Conservation (phyloP, 2,329 filamentous ascomycete species). For the Zalaria obscura region DNA sequence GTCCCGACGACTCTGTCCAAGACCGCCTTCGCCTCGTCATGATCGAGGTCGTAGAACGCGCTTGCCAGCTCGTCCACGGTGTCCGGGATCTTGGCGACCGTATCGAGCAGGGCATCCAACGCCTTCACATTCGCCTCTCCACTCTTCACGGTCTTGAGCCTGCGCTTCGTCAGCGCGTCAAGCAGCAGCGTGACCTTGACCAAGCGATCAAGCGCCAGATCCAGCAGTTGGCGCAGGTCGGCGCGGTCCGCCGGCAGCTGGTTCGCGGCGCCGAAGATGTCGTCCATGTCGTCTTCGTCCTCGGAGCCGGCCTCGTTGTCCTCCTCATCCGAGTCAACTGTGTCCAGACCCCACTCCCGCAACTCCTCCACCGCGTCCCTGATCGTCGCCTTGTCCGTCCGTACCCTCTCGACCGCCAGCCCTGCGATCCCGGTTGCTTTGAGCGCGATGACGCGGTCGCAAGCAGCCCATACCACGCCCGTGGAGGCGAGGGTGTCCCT, state of each 20-base stretch:
- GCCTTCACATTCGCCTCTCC: conserved; percentile 14
- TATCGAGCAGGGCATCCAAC: conserved; percentile 41
- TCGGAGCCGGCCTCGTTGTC: conserved; percentile 23
- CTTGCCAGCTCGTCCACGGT: conserved; percentile 56
- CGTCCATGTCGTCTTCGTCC: conserved; percentile 31
- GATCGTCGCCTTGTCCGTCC: conserved; percentile 60
- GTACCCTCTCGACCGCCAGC: conserved; percentile 55
- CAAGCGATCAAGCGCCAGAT: conserved; percentile 47
- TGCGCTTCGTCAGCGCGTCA: conserved; percentile 53
- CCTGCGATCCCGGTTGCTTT: conserved; percentile 54
- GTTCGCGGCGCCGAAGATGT: conserved; percentile 48
- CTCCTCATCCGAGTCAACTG: conserved; percentile 18
- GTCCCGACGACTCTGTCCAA: conserved; percentile 28
- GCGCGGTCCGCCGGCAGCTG: conserved; percentile 52
- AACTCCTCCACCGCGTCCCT: conserved; percentile 76
- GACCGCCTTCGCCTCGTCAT: conserved; percentile 40
- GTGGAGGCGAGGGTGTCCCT: conserved; percentile 46
- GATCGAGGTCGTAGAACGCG: conserved; percentile 58
- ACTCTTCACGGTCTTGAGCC: conserved; percentile 42
- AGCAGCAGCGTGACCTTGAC: conserved; percentile 56
- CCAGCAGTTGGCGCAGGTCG: conserved; percentile 52
- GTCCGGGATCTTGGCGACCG: conserved; percentile 48
- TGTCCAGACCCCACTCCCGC: conserved; percentile 58
- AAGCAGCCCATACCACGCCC: conserved; percentile 70
- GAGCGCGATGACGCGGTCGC: conserved; percentile 56